Base-by-base conservation (phyloP, 177 flowering plant species). In the Tripterygium wilfordii region DNA sequence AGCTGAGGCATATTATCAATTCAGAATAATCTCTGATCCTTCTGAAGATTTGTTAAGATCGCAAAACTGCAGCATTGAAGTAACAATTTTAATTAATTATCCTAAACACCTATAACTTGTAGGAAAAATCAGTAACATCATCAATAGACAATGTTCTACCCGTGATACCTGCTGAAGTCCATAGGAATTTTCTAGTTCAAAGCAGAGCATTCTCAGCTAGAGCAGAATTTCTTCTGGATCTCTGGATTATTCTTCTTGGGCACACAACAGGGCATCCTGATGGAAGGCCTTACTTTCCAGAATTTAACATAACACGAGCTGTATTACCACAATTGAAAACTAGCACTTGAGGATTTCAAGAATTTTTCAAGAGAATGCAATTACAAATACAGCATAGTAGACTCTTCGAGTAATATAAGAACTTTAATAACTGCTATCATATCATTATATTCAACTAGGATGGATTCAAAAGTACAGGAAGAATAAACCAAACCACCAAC, bases 301-400 rank as follows among this genome's bases (percentile, higher is more conserved):
- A n/a, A n/a, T n/a, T 64, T 84, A 85, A 48, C 99, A 92, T 17
- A 43, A 76, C 62, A 81, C 89, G 99, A 43, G 78, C 72, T 53
- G 88, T 80, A 72, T 92, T 97, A 53, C 99, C 97, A 63, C 99
- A 92, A 50, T 38, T 77, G 63, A 77, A 92, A 43, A 92, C 67
- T 45, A 81, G 80, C 58, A 92, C 61, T 10, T 74, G 60, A 36
- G 79, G 67, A 46, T 49, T 45, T 3, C 79, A 52, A 10, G 77
- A 61, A 35, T 60, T 66, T 60, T 79, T 89, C 48, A 64, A 47
- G 27, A 89, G 77, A 33, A 39, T 62, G 60, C 78, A 67, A 52
- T 70, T 72, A 44, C 99, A 92, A 54, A 92, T 66, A 30, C 94
- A 89, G 52, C 97, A 92, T n/a, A 54, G 32, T 0, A 67, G 57